Conservation (phyloP, 2,329 filamentous ascomycete genomes). For the Graphilbum fragrans region DNA sequence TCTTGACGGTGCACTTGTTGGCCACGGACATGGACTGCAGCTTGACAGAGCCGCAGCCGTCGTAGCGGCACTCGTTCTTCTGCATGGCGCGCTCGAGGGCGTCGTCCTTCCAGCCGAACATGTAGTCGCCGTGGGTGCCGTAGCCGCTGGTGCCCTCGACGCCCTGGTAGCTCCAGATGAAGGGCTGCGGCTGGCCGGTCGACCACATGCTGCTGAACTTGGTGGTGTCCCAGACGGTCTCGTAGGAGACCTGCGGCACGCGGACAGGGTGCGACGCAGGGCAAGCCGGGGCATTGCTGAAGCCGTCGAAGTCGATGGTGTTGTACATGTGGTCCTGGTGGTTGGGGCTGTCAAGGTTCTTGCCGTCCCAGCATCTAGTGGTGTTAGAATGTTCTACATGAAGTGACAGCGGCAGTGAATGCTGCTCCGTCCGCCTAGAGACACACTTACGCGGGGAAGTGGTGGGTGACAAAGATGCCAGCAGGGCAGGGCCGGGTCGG, state of each 20-base stretch:
- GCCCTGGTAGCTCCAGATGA: constrained; percentile 16
- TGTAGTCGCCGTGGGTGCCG: constrained; percentile 20
- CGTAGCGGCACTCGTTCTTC: constrained; percentile 27
- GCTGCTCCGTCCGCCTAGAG: too few species aligned
- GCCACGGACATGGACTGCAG: constrained; percentile 18
- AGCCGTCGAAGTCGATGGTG: constrained; percentile 18
- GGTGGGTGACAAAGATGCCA: constrained; percentile 13
- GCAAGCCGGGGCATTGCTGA: constrained; percentile 15
- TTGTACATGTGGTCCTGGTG: constrained; percentile 14
- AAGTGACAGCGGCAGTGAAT: not conserved
- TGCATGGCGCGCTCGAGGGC: constrained; percentile 17
- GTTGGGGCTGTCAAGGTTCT: constrained; percentile 28
- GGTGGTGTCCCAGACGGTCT: constrained; percentile 23
- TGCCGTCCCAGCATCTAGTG: constrained; percentile 32
- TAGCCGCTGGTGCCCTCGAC: constrained; percentile 18
- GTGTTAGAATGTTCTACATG: constrained; percentile 9
- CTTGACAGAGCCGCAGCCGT: constrained; percentile 20
- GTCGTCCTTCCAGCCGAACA: constrained; percentile 20
- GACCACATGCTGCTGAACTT: constrained; percentile 16
- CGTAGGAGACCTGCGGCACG: constrained; percentile 21
- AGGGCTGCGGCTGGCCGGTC: constrained; percentile 15
- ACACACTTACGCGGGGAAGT: constrained; percentile 13
- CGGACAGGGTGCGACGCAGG: constrained; percentile 20
- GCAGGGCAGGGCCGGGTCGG: constrained; percentile 9
- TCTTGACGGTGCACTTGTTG: constrained; percentile 19